Percentiles rank a stretch among this genome's conserved stretches.
Evolutionary conservation across 495 filamentous ascomycete genomes (phyloP).

Genomic region (Aspergillus asperescens): DNA sequence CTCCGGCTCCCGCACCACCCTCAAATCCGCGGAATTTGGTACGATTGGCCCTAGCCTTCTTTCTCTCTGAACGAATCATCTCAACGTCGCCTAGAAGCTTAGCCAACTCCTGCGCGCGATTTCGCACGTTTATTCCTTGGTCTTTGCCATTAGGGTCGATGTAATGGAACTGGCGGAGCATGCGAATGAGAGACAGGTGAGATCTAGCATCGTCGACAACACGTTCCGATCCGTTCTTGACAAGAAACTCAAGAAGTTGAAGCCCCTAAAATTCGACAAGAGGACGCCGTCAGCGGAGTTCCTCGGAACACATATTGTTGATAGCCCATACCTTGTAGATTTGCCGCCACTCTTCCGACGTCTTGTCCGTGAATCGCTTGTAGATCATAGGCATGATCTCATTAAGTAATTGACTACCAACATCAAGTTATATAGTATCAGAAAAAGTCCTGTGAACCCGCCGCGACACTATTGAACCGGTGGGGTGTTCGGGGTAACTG

Average conservation of each 20-base stretch:
- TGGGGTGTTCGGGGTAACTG: slow-evolving; percentile 32
- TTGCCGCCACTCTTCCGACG: slow-evolving; percentile 97
- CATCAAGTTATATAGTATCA: slow-evolving; percentile 11
- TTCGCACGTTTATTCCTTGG: slow-evolving; percentile 95
- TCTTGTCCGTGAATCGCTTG: slow-evolving; percentile 97
- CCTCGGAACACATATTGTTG: not conserved
- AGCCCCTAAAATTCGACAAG: slow-evolving; percentile 51
- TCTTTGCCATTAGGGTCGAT: slow-evolving; percentile 97
- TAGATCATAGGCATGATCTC: slow-evolving; percentile 99
- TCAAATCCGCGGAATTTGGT: slow-evolving; percentile 95
- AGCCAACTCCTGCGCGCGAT: slow-evolving; percentile 89
- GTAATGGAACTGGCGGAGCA: slow-evolving; percentile 97
- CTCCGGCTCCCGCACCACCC: slow-evolving; percentile 58
- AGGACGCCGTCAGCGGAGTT: not conserved
- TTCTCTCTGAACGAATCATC: slow-evolving; percentile 82
- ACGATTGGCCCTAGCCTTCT: slow-evolving; percentile 84
- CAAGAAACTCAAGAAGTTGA: slow-evolving; percentile 92
- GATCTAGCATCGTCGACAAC: slow-evolving; percentile 97
- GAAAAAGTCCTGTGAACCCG: slow-evolving; percentile 1
- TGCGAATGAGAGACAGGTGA: slow-evolving; percentile 90
- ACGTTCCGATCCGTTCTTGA: slow-evolving; percentile 97
- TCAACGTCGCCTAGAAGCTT: slow-evolving; percentile 94
- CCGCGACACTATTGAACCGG: slow-evolving; percentile 9
- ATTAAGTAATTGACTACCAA: slow-evolving; percentile 80
- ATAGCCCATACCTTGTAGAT: slow-evolving; percentile 75